Conservation (phyloP, 768 basidiomycete genomes). For the Pholiota molesta region DNA sequence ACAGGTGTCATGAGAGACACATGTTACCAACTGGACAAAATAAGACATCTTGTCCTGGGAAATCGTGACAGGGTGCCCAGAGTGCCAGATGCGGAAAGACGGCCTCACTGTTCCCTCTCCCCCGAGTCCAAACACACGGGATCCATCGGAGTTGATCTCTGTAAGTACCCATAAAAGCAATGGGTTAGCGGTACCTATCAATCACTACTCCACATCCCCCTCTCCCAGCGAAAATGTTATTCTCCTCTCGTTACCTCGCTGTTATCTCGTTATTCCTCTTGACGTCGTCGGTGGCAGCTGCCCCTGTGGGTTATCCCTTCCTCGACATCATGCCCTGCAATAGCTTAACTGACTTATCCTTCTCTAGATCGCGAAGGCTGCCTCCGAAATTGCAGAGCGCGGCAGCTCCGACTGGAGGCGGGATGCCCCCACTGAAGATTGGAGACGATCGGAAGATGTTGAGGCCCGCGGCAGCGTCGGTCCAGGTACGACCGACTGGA, state of each 20-base stretch:
- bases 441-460: slow-evolving; percentile 11
- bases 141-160: slow-evolving; percentile 37
- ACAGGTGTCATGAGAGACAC: slow-evolving; percentile 25
- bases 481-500: slow-evolving; percentile 8
- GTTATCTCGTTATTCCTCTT: slow-evolving; percentile 36
- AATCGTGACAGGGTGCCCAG: slow-evolving; percentile 30
- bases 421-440: slow-evolving; percentile 10
- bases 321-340: slow-evolving; percentile 3
- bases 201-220: slow-evolving; percentile 27
- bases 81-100: slow-evolving; percentile 37
- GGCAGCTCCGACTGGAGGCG: slow-evolving; percentile 2
- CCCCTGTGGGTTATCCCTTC: slow-evolving; percentile 36
- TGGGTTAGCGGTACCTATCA: slow-evolving; percentile 22
- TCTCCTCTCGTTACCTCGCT: slow-evolving; percentile 36
- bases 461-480: background rate
- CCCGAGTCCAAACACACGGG: slow-evolving; percentile 32
- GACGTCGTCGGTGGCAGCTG: slow-evolving; percentile 33
- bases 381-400: slow-evolving; percentile 10
- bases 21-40: slow-evolving; percentile 24
- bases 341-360: slow-evolving; percentile 4
- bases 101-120: slow-evolving; percentile 36
- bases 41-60: slow-evolving; percentile 28
- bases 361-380: slow-evolving; percentile 18
- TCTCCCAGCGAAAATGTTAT: slow-evolving; percentile 30
- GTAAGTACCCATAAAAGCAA: slow-evolving; percentile 39